Base-by-base conservation (phyloP, 2,329 filamentous ascomycete genomes). In the Nannizzia gypsea region DNA sequence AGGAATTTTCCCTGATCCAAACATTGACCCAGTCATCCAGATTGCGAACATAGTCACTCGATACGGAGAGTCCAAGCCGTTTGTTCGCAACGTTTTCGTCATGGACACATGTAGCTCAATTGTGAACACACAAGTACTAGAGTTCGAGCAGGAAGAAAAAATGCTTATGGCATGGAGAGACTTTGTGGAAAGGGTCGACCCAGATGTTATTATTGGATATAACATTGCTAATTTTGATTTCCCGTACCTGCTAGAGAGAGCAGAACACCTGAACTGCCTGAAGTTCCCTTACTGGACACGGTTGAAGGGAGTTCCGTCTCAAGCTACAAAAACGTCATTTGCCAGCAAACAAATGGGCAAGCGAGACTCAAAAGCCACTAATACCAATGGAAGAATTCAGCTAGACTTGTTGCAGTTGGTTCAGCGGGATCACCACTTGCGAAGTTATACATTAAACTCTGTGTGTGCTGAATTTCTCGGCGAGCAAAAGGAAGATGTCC, bases 151-250 rank as follows among this genome's bases (percentile, higher is more conserved):
- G 48, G 93, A 99, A 71, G 84, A 87, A 59, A 84, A 90, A 63
- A 93, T 99, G 91, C 79, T 99, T n/a, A 84, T 86, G 74, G 84
- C 85, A 46, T 99, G 93, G 93, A 86, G 88, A 68, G 82, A 95
- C 62, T 99, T 99, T 65, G 74, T 99, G 15, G 81, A 95, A 66
- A 84, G 89, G 67, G 89, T 93, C 0, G 93, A 99, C 66, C 92
- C 93, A 0, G 93, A 99, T 75, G 88, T 99, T 64, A 96, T 99
- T 68, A 99, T 95, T 59, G 93, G 93, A 52, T 99, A 99, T 84
- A 99, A 99, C 73, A 99, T 95, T 75, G 79, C 89, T 70, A 99
- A 99, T 76, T 99, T 99, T 74, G 93, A 99, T 77, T 97, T 99
- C 64, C 92, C 92, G 0, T 99, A 99, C 70, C 82, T 99, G 0